A percentile compares a stretch with the other conserved stretches of the same genome.
These are phyloP conservation scores for Graphilbum sp. DNA, from an alignment of 2,329 filamentous ascomycete genomes.

Conservation along the genomic window DNA sequence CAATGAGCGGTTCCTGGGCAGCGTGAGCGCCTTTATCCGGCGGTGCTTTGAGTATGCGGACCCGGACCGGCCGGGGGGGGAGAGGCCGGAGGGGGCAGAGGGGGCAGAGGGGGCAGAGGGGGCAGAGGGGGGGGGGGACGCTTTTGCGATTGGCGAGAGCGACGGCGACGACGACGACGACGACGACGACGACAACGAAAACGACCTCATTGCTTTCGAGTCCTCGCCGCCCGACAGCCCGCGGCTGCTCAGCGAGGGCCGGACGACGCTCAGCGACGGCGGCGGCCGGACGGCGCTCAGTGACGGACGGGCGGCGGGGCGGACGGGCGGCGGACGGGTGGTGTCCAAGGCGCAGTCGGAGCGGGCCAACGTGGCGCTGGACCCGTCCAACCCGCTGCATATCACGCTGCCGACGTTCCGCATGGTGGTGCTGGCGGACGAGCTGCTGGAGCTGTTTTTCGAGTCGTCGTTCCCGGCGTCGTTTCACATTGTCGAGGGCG, in stretches of 20 bases:
- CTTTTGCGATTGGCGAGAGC: conserved; percentile 65
- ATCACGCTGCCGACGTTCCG: conserved; percentile 96
- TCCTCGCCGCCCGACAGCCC: neutral
- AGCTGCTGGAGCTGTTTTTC: conserved; percentile 91
- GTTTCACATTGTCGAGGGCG: conserved; percentile 66
- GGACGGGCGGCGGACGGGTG: neutral
- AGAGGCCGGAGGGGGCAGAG: conserved; percentile 49
- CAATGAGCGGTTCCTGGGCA: conserved; percentile 80
- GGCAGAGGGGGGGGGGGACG: conserved; percentile 14
- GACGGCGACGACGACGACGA: conserved; percentile 51
- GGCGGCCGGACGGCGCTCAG: no score
- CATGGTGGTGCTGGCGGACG: conserved; percentile 95
- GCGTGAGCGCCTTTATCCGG: conserved; percentile 88
- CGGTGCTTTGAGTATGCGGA: conserved; percentile 97
- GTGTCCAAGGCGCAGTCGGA: conserved; percentile 52
- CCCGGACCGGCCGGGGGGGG: conserved; percentile 63
- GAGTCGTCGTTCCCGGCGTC: conserved; percentile 88
- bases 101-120: conserved; percentile 6
- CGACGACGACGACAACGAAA: conserved; percentile 37
- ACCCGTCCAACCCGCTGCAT: conserved; percentile 82
- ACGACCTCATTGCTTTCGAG: conserved; percentile 27
- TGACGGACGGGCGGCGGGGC: no score
- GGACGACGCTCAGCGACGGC: no score
- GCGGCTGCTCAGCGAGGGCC: no score
- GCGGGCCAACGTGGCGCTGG: conserved; percentile 69